Evolutionary conservation across 2,329 filamentous ascomycete genomes (phyloP).

Genomic region (Claviceps maximensis): DNA sequence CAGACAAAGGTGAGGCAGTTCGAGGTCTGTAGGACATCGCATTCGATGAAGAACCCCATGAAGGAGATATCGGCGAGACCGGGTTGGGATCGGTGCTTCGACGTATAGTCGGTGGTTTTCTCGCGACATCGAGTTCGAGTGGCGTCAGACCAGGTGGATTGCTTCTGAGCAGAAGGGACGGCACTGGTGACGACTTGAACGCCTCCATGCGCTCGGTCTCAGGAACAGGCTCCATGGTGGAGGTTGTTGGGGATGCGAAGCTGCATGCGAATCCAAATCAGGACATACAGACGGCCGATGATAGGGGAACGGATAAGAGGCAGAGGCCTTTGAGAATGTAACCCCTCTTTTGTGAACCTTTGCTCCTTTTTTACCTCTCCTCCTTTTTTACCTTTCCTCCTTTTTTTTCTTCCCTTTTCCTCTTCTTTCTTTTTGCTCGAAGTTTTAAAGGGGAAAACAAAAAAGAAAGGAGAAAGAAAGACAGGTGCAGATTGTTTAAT

Average conservation of each 20-base stretch:
- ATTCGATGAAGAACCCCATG: slow-evolving; percentile 30
- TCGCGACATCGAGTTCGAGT: slow-evolving; percentile 28
- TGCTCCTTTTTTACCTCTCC: background rate
- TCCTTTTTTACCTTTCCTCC: background rate
- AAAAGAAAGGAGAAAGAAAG: background rate
- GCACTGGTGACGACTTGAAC: slow-evolving; percentile 45
- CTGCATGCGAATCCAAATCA: background rate
- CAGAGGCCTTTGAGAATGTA: background rate
- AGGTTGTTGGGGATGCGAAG: background rate
- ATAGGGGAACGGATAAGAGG: background rate
- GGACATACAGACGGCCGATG: background rate
- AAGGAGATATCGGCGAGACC: slow-evolving; percentile 36
- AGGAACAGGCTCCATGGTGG: slow-evolving; percentile 51
- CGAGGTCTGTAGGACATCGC: slow-evolving; percentile 45
- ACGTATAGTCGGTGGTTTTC: slow-evolving; percentile 40
- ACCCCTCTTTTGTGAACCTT: background rate
- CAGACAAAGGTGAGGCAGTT: slow-evolving; percentile 47
- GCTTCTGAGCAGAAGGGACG: slow-evolving; percentile 33
- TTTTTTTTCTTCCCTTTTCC: background rate
- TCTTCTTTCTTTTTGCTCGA: background rate
- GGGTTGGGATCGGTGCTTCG: slow-evolving; percentile 46
- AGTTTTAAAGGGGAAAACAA: background rate
- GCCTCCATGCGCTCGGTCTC: slow-evolving; percentile 57
- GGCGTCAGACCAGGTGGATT: slow-evolving; percentile 18
- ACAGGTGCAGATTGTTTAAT: background rate